A percentile compares a stretch with the other conserved stretches of the same genome.
Conservation (phyloP, 192 early-diverging fungal species). For the Coemansia sp. region DNA sequence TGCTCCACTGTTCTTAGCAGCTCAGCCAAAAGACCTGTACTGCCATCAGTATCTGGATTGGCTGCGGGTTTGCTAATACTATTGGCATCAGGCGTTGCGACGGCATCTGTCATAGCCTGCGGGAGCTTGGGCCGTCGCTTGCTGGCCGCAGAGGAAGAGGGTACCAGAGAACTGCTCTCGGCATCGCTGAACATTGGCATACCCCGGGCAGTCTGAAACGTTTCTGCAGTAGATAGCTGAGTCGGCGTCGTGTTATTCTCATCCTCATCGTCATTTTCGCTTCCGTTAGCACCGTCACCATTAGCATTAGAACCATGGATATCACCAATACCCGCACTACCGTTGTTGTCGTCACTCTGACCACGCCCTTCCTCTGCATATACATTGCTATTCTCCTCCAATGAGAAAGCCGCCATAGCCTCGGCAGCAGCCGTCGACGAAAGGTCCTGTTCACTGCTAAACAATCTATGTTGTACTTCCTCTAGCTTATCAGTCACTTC, state of each 20-base stretch:
- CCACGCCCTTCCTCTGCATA: neutral
- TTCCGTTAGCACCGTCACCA: neutral
- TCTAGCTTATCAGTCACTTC: constrained; percentile 32
- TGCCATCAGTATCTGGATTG: neutral
- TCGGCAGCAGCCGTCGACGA: neutral
- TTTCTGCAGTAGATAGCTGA: constrained; percentile 3
- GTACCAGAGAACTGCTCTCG: neutral
- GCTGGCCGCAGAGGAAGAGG: neutral
- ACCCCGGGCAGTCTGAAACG: constrained; percentile 2
- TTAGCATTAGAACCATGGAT: neutral
- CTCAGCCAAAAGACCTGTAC: neutral
- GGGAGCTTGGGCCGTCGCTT: neutral
- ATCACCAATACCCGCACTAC: no score
- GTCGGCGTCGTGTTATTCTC: neutral
- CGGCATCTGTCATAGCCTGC: neutral
- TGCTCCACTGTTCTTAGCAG: constrained; percentile 2
- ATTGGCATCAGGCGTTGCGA: neutral
- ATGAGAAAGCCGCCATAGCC: constrained; percentile 16
- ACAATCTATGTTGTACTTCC: constrained; percentile 21
- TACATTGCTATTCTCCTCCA: constrained; percentile 10
- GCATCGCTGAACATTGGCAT: constrained; percentile 1
- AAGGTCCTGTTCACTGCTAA: constrained; percentile 13
- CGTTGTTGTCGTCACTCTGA: neutral
- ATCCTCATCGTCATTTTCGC: neutral
- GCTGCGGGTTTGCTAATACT: neutral